A percentile compares a stretch with the other conserved stretches of the same genome.
phyloP scores from a whole-genome alignment of 768 basidiomycete species.

The Leccinum longicurvipes region DNA sequence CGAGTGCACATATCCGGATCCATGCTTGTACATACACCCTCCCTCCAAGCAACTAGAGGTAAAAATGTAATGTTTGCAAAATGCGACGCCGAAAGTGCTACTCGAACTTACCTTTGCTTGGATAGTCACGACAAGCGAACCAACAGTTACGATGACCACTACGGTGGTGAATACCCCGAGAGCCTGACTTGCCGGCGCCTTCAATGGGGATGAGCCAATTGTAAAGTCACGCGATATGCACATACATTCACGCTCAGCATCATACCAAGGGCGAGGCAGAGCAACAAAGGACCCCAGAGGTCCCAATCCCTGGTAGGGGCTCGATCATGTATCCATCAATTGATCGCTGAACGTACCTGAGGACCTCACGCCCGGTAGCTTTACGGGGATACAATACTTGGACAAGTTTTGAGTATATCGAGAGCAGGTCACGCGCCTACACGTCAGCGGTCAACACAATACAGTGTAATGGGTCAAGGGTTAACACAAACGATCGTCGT shows the following conservation, averaged over 20 bases:
- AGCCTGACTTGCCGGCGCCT: slow-evolving; percentile 84
- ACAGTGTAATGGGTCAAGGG: slow-evolving; percentile 1
- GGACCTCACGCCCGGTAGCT: slow-evolving; percentile 71
- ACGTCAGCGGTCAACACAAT: slow-evolving; percentile 9
- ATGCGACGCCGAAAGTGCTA: neutral
- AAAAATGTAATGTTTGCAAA: slow-evolving; percentile 2
- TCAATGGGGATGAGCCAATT: slow-evolving; percentile 2
- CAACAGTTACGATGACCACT: slow-evolving; percentile 88
- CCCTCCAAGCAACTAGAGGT: slow-evolving; percentile 67
- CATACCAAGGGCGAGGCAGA: slow-evolving; percentile 75
- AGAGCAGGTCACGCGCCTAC: slow-evolving; percentile 83
- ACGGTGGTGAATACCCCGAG: slow-evolving; percentile 91
- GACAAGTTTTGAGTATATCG: slow-evolving; percentile 88
- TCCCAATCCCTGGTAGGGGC: slow-evolving; percentile 80
- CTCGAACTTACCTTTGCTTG: slow-evolving; percentile 77
- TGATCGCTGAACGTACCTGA: slow-evolving; percentile 48
- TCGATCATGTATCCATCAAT: neutral
- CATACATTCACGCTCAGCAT: slow-evolving; percentile 83
- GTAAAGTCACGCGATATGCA: neutral
- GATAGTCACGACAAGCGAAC: slow-evolving; percentile 88
- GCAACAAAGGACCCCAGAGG: slow-evolving; percentile 91
- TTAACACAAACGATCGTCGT: slow-evolving; percentile 74
- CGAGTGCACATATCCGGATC: neutral
- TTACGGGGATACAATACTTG: slow-evolving; percentile 91
- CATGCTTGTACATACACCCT: slow-evolving; percentile 59